Conservation (phyloP, 2,329 filamentous ascomycete species). For the Cercospora sp. region DNA sequence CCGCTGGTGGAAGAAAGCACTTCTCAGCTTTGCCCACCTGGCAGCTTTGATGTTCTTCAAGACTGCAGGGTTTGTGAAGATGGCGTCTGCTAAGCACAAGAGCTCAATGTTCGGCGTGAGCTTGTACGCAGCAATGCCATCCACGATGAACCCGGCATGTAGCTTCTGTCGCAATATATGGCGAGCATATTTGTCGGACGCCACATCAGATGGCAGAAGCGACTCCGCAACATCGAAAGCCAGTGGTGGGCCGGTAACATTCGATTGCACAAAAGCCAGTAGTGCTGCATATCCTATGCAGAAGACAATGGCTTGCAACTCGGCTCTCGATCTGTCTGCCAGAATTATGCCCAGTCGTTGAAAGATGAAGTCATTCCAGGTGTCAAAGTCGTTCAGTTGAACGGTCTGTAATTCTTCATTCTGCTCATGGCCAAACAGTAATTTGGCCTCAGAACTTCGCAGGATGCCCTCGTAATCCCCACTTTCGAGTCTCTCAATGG, state of each 20-base stretch:
- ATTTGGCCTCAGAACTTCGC: conserved; percentile 42
- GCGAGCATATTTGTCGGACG: conserved; percentile 31
- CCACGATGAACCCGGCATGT: conserved; percentile 69
- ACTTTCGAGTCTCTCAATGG: conserved; percentile 43
- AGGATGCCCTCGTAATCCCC: conserved; percentile 47
- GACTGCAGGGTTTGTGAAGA: conserved; percentile 53
- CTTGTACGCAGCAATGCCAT: conserved; percentile 83
- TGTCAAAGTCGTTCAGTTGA: conserved; percentile 37
- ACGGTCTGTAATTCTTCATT: conserved; percentile 38
- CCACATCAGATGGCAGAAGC: conserved; percentile 46
- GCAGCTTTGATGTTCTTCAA: conserved; percentile 48
- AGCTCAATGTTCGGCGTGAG: conserved; percentile 82
- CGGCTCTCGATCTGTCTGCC: conserved; percentile 40
- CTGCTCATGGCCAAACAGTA: conserved; percentile 44
- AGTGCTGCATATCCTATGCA: conserved; percentile 68
- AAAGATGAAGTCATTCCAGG: conserved; percentile 51
- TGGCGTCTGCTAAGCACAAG: conserved; percentile 70
- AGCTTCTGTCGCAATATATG: conserved; percentile 58
- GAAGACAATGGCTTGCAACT: conserved; percentile 47
- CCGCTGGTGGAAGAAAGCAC: conserved; percentile 72
- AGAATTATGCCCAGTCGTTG: conserved; percentile 44
- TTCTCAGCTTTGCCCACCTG: conserved; percentile 67
- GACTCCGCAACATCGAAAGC: conserved; percentile 54
- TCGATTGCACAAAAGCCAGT: conserved; percentile 79
- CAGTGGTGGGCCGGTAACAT: conserved; percentile 84